Evolutionary conservation across 768 basidiomycete genomes (phyloP).

Genomic region (Suillus americanus): DNA sequence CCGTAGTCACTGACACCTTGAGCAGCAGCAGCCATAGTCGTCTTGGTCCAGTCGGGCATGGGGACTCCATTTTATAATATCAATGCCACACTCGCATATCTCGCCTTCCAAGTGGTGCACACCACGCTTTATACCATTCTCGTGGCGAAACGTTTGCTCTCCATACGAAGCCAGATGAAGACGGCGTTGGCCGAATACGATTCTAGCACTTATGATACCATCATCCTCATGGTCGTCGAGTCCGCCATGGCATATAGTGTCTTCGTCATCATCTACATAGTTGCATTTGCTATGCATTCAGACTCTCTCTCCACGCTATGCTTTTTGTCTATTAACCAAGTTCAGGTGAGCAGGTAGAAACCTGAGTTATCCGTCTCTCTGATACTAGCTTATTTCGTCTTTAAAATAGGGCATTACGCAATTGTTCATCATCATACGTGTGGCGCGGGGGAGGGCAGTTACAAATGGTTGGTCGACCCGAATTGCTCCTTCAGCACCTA

Average conservation of each 20-base stretch:
- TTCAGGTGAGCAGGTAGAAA: neutral
- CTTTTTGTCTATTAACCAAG: neutral
- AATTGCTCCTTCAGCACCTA: neutral
- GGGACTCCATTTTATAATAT: neutral
- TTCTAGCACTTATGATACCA: neutral
- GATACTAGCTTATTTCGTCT: neutral
- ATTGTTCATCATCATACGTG: constrained; percentile 1
- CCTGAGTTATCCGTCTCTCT: neutral
- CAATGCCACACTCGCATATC: neutral
- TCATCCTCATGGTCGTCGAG: neutral
- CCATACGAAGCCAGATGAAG: neutral
- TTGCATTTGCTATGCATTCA: neutral
- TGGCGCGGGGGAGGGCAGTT: neutral
- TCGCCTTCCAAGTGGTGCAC: neutral
- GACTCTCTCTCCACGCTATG: neutral
- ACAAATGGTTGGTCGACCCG: neutral
- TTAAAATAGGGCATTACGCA: neutral
- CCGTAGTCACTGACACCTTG: neutral
- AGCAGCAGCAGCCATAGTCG: neutral
- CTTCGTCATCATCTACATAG: neutral
- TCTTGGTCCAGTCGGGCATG: neutral
- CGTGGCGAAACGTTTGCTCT: neutral
- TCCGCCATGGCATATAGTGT: neutral
- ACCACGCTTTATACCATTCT: neutral
- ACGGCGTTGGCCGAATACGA: neutral